Evolutionary conservation across 2,329 filamentous ascomycete genomes (phyloP), one percentile per base, ranked within the genome.

Genomic region (Penicillium sp.): DNA sequence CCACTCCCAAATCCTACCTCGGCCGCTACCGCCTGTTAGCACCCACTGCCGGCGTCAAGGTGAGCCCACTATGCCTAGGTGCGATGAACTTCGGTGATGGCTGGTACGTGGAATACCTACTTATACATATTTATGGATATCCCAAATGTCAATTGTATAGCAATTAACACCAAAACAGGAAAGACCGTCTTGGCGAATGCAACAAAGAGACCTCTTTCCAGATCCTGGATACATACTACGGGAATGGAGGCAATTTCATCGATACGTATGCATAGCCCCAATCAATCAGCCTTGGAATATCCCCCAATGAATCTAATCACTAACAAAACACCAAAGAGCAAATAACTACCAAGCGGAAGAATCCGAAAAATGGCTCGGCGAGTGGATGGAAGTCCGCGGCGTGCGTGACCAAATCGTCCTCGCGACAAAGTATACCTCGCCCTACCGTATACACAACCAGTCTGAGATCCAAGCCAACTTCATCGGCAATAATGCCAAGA

Each of bases 31-130:
- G 81, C 21, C 71, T 83, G 17, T 76, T 85, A 6, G 77, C 81
- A 3, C 79, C 81, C 7, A 77, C 76, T 0, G 82, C 81, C 0
- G 80, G 77, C 19, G 75, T 84, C 15, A 77, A 80, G 47, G 82
- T 84, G 17, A 81, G 77, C 25, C 82, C 82, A 35, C 69, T 84
- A 67, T 84, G 81, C 54, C 73, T 84, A 1, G 82, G 81, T 23
- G 76, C 77, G 0, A 84, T 84, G 81, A 84, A 80, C 66, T 82
- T 84, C 62, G 82, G 81, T 17, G 75, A 81, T 37, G 76, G 77
- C 6, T 83, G 81, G 81, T 71, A 54, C 8, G 58, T 54, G 3
- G 3, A 13, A 10, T 23, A 23, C 38, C 10, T 46, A 21, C n/a
- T 47, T 21, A 21, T 12, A 31, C 29, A 31, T 12, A 12, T 31